Evolutionary conservation across 2,329 filamentous ascomycete genomes (phyloP).

Genomic region (Xylariaceae sp.): DNA sequence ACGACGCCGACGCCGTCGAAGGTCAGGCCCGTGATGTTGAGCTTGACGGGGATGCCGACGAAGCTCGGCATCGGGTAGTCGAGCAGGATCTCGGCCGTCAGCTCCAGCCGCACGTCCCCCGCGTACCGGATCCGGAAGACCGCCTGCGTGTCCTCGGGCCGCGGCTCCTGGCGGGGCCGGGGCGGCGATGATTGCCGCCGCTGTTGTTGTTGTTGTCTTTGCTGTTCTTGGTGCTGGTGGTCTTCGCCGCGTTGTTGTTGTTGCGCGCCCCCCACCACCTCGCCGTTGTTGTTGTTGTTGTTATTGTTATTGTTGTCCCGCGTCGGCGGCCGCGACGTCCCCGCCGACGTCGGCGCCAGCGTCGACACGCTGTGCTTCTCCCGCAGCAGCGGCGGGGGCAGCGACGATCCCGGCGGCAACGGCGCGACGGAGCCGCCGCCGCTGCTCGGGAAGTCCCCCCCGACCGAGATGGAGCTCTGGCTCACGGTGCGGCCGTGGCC

Average conservation of each 20-base stretch:
- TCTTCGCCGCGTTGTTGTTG: neutral
- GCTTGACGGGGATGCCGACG: conserved; percentile 85
- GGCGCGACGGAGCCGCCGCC: conserved; percentile 31
- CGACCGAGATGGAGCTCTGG: conserved; percentile 39
- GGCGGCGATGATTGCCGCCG: neutral
- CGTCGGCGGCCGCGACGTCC: conserved; percentile 49
- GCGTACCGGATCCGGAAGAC: conserved; percentile 86
- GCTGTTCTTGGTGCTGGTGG: neutral
- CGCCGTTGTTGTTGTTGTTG: conserved; percentile 13
- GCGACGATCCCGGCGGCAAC: conserved; percentile 9
- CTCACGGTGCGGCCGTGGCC: conserved; percentile 37
- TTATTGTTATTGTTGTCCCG: conserved; percentile 31
- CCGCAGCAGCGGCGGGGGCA: conserved; percentile 37
- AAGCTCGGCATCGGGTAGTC: conserved; percentile 99
- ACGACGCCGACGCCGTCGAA: conserved; percentile 94
- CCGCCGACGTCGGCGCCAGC: conserved; percentile 46
- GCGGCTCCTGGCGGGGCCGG: conserved; percentile 57
- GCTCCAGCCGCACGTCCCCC: conserved; percentile 76
- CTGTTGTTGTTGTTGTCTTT: conserved; percentile 11
- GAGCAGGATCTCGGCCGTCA: conserved; percentile 90
- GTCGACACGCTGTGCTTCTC: conserved; percentile 59
- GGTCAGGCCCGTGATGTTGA: conserved; percentile 89
- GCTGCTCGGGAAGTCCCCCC: conserved; percentile 25
- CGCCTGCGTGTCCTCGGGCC: conserved; percentile 82
- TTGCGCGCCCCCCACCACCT: conserved; percentile 8